These are phyloP conservation scores for Cicer cuneatum DNA, from an alignment of 306 rosid genomes.

Conservation along the genomic window DNA sequence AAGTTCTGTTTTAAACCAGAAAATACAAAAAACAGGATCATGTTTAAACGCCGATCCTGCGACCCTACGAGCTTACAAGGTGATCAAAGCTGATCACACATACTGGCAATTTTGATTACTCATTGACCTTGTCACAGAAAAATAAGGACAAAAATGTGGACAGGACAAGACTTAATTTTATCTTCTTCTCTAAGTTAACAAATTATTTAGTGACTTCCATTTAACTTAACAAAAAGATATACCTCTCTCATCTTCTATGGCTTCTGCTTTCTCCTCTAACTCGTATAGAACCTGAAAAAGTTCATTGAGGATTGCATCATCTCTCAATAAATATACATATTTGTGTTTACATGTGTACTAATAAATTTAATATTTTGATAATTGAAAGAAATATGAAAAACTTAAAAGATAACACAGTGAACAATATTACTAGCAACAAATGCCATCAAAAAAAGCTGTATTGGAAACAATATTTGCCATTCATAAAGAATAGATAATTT, in stretches of 20 bases:
- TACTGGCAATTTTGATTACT: not conserved
- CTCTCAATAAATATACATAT: not conserved
- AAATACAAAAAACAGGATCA: too few species aligned
- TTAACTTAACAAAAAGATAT: slow-evolving; percentile 35
- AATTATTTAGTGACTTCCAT: slow-evolving; percentile 22
- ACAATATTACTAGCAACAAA: slow-evolving; percentile 19
- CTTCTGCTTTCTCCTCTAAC: slow-evolving; percentile 90
- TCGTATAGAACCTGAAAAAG: slow-evolving; percentile 75
- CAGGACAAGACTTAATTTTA: slow-evolving; percentile 1
- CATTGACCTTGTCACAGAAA: not conserved
- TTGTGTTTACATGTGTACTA: not conserved
- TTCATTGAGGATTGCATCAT: slow-evolving; percentile 24
- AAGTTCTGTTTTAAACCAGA: too few species aligned
- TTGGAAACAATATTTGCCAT: not conserved
- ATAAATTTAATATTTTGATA: slow-evolving; percentile 9
- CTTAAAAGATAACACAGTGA: not conserved
- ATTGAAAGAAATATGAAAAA: not conserved
- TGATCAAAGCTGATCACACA: too few species aligned
- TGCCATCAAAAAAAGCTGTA: not conserved
- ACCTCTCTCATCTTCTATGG: slow-evolving; percentile 93
- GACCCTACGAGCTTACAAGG: too few species aligned
- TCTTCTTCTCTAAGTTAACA: slow-evolving; percentile 5
- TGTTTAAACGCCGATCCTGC: too few species aligned
- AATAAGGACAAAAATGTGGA: not conserved
- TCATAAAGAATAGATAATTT: not conserved